Conservation (phyloP, 2,329 filamentous ascomycete genomes). For the Coniochaeta hoffmannii region DNA sequence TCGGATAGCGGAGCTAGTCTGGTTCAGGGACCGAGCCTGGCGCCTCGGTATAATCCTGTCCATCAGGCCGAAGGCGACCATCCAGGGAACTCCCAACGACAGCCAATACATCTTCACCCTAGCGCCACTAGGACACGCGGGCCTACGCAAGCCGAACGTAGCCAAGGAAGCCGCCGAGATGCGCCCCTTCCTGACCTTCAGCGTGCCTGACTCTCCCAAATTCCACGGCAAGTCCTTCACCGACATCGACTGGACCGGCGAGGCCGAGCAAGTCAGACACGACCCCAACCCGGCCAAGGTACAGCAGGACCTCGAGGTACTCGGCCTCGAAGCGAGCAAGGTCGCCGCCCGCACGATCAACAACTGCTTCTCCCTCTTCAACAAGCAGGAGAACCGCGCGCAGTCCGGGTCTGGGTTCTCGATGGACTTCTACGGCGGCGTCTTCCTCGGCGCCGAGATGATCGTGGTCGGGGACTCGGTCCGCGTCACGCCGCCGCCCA, state of each 20-base stretch:
- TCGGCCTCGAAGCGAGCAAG: slow-evolving; percentile 29
- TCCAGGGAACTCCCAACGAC: slow-evolving; percentile 5
- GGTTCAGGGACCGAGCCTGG: slow-evolving; percentile 26
- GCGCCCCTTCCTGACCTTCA: slow-evolving; percentile 30
- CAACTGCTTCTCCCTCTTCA: slow-evolving; percentile 25
- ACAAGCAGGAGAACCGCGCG: slow-evolving; percentile 12
- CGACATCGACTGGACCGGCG: slow-evolving; percentile 21
- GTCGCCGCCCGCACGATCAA: slow-evolving; percentile 27
- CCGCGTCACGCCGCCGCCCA: slow-evolving; percentile 16
- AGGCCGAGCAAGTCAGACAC: neutral
- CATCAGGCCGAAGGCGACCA: slow-evolving; percentile 10
- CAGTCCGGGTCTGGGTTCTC: slow-evolving; percentile 9
- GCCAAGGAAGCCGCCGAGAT: slow-evolving; percentile 18
- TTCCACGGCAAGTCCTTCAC: slow-evolving; percentile 18
- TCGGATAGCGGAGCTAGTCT: slow-evolving; percentile 26
- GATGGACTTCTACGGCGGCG: slow-evolving; percentile 18
- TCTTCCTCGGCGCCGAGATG: slow-evolving; percentile 29
- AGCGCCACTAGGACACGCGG: slow-evolving; percentile 21
- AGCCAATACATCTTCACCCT: slow-evolving; percentile 15
- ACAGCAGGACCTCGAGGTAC: slow-evolving; percentile 12
- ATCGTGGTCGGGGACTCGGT: slow-evolving; percentile 25
- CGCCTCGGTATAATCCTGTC: slow-evolving; percentile 24
- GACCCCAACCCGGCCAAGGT: slow-evolving; percentile 10
- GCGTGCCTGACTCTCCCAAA: slow-evolving; percentile 19
- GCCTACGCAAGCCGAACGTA: slow-evolving; percentile 13